A percentile compares a stretch with the other conserved stretches of the same genome.
Conservation (phyloP, 148 eudicot species). For the Arbutus unedo region DNA sequence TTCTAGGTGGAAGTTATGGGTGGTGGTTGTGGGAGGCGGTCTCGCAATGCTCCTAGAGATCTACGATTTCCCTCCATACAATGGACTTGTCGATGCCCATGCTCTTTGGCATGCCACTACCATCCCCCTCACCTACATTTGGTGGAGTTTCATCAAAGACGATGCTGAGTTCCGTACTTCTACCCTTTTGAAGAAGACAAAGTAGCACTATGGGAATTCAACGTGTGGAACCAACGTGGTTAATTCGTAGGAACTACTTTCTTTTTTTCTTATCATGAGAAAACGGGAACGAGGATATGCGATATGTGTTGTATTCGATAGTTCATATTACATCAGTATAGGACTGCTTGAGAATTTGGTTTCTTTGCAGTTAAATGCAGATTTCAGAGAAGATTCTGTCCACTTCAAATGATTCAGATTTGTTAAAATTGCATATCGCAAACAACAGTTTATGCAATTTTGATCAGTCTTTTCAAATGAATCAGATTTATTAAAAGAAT, state of each 20-base stretch:
- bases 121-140: constrained; percentile 70
- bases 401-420: too few species aligned
- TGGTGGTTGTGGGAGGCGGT: constrained; percentile 70
- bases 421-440: too few species aligned
- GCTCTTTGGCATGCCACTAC: constrained; percentile 93
- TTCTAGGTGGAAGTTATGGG: constrained; percentile 79
- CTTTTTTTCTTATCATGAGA: background rate
- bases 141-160: constrained; percentile 94
- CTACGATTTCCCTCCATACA: constrained; percentile 77
- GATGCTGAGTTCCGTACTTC: constrained; percentile 65
- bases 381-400: too few species aligned
- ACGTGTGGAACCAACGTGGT: background rate
- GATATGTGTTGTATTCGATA: too few species aligned
- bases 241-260: background rate
- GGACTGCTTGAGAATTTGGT: too few species aligned
- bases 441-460: too few species aligned
- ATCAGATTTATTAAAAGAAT: too few species aligned
- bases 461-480: too few species aligned
- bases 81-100: constrained; percentile 75
- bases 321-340: too few species aligned
- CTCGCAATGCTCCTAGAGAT: constrained; percentile 79
- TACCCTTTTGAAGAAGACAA: constrained; percentile 55
- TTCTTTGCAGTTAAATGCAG: too few species aligned
- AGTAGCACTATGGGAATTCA: constrained; percentile 30
- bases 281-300: background rate